A percentile compares a stretch with the other conserved stretches of the same genome.
phyloP scores from a whole-genome alignment of 495 filamentous ascomycete species.

The Aspergillus sparsus region DNA sequence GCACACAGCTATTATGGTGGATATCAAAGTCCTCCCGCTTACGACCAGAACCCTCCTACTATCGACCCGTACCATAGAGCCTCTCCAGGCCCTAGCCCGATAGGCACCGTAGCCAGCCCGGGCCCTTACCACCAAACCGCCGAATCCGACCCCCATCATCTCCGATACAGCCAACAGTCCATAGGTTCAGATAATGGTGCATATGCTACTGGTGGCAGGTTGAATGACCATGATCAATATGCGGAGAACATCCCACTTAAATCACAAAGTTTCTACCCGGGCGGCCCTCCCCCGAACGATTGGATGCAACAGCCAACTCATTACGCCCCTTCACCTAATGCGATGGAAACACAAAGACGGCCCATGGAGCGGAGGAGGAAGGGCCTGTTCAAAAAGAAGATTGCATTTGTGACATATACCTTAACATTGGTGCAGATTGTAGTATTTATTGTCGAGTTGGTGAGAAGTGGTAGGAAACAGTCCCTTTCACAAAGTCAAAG shows the following conservation, averaged over 20 bases:
- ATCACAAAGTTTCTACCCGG: conserved; percentile 34
- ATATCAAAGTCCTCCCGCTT: conserved; percentile 48
- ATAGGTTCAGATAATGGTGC: conserved; percentile 39
- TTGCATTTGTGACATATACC: conserved; percentile 81
- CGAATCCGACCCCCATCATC: conserved; percentile 36
- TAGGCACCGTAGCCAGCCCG: conserved; percentile 25
- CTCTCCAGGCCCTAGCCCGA: conserved; percentile 32
- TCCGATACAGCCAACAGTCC: conserved; percentile 45
- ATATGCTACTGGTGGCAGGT: conserved; percentile 36
- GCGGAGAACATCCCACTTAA: conserved; percentile 56
- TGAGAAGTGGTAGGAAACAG: conserved; percentile 67
- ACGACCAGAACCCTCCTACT: conserved; percentile 40
- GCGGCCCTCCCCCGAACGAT: conserved; percentile 30
- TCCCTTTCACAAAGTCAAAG: background rate
- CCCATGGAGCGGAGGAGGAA: conserved; percentile 30
- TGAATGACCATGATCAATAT: conserved; percentile 46
- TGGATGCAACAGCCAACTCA: conserved; percentile 49
- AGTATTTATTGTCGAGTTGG: conserved; percentile 90
- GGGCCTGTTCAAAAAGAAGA: conserved; percentile 58
- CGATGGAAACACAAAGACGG: conserved; percentile 27
- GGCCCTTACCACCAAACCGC: conserved; percentile 31
- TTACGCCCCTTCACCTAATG: conserved; percentile 39
- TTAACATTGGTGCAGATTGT: conserved; percentile 74
- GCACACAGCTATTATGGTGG: conserved; percentile 76
- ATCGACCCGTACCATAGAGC: conserved; percentile 34